These are phyloP conservation scores for Globisporangium spinosum DNA, from an alignment of 352 stramenopile species.

Conservation along the genomic window DNA sequence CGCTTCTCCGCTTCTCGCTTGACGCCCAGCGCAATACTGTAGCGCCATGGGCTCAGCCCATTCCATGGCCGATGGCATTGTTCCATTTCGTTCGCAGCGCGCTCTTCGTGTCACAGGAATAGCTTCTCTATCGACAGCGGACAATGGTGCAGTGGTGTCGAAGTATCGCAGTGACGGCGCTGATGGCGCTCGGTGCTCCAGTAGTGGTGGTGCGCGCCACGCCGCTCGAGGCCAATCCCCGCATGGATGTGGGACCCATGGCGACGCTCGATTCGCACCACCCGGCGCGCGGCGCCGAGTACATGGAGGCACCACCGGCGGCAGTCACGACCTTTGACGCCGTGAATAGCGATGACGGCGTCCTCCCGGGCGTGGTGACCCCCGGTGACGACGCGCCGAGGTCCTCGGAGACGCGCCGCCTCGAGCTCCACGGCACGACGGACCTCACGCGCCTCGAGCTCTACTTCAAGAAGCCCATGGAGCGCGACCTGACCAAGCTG, in stretches of 20 bases:
- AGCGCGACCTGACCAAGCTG: constrained; percentile 49
- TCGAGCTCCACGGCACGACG: constrained; percentile 36
- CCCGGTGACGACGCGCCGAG: constrained; percentile 8
- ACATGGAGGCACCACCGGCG: not conserved
- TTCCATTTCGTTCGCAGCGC: constrained; percentile 4
- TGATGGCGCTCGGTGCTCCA: not conserved
- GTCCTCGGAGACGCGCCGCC: constrained; percentile 15
- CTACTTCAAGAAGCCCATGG: constrained; percentile 42
- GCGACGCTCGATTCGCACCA: constrained; percentile 28
- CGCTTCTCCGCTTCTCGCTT: not conserved
- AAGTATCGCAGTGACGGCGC: not conserved
- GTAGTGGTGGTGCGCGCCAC: not conserved
- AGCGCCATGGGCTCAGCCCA: not conserved
- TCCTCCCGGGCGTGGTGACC: constrained; percentile 9
- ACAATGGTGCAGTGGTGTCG: constrained; percentile 5
- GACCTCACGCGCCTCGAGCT: constrained; percentile 50
- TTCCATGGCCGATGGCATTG: constrained; percentile 5
- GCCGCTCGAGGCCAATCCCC: constrained; percentile 26
- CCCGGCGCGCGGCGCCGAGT: constrained; percentile 29
- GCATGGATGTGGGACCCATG: constrained; percentile 25
- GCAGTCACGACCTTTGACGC: constrained; percentile 27
- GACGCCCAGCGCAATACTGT: not conserved
- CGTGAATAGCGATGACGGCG: constrained; percentile 13
- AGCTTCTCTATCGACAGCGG: not conserved
- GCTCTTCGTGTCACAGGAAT: not conserved